Evolutionary conservation across 1,284 basidiomycete genomes (phyloP), one percentile per base, ranked within the genome.

Genomic region (Ceratobasidium theobromae): DNA sequence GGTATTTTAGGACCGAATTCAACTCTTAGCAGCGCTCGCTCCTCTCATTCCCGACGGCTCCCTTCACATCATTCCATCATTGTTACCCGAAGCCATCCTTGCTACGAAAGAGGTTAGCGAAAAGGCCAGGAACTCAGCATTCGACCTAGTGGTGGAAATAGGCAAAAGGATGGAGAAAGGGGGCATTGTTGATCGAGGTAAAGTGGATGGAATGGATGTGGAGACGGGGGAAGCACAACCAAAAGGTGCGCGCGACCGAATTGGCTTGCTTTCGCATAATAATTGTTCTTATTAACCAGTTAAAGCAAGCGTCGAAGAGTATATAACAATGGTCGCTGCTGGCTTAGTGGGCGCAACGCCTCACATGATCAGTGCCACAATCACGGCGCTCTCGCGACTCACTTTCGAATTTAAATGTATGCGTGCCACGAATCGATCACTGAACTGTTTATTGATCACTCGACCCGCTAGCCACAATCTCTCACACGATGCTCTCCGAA

Each of bases 61-160:
- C 30, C 78, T 99, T 68, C 91, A 98, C 73, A 78, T 95, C 55
- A 86, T 99, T 53, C 91, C 94, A 1, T 87, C 88, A 1, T 80
- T 99, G 54, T 89, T 99, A 53, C 93, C 96, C 0, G 97, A 99
- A 78, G 94, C 93, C 14, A 91, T 98, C 3, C 80, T 99, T n/a
- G 95, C 93, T 1, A 98, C 95, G 28, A 99, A 99, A 76, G 97
- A 99, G 76, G 92, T 95, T 6, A 98, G 97, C 38, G 94, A 96
- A 75, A 93, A 93, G 72, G 89, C 94, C 0, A 84, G 97, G 53
- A 84, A 84, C 68, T 91, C 89, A 8, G 95, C 95, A 0, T 99
- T 96, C 74, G 93, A 95, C 40, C 78, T 98, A 52, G 84, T 99
- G 49, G 86, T 99, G 1, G 84, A 85, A 21, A 96, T 99, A 92